Percentiles rank a stretch among this genome's conserved stretches.
Conservation (phyloP, 305 asterid species). For the Fraxinus angustifolia region DNA sequence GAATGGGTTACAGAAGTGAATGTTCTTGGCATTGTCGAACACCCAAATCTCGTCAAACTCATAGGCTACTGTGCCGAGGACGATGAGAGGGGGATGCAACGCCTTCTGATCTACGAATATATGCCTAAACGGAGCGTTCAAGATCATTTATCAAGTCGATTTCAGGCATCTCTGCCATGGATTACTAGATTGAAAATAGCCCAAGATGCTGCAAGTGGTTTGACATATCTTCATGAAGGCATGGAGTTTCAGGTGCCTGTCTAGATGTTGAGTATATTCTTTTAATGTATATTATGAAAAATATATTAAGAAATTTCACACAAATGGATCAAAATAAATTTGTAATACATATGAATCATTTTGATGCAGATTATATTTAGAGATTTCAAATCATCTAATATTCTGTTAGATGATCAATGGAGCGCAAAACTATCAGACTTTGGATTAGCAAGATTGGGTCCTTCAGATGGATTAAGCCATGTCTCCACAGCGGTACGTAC, state of each 20-base stretch:
- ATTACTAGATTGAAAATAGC: constrained; percentile 61
- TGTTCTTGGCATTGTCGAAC: constrained; percentile 80
- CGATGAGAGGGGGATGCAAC: constrained; percentile 88
- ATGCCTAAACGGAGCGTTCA: constrained; percentile 72
- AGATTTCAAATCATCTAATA: constrained; percentile 90
- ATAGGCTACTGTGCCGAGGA: constrained; percentile 87
- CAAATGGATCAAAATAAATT: background rate
- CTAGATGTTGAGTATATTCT: background rate
- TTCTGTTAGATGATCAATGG: constrained; percentile 82
- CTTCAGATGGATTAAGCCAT: constrained; percentile 75
- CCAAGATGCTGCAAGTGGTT: constrained; percentile 73
- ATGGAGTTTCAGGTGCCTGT: constrained; percentile 80
- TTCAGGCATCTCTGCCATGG: constrained; percentile 76
- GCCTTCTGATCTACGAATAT: constrained; percentile 77
- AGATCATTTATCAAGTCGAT: constrained; percentile 69
- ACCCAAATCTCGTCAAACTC: constrained; percentile 77
- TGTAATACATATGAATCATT: background rate
- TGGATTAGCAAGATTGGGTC: constrained; percentile 84
- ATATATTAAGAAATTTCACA: background rate
- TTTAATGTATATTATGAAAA: background rate
- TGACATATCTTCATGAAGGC: constrained; percentile 87
- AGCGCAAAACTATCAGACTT: constrained; percentile 89
- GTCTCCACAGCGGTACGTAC: constrained; percentile 77
- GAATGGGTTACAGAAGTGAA: constrained; percentile 97
- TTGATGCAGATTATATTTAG: constrained; percentile 73